Conservation (phyloP, 176 grass and related monocot species). For the Ensete ventricosum region DNA sequence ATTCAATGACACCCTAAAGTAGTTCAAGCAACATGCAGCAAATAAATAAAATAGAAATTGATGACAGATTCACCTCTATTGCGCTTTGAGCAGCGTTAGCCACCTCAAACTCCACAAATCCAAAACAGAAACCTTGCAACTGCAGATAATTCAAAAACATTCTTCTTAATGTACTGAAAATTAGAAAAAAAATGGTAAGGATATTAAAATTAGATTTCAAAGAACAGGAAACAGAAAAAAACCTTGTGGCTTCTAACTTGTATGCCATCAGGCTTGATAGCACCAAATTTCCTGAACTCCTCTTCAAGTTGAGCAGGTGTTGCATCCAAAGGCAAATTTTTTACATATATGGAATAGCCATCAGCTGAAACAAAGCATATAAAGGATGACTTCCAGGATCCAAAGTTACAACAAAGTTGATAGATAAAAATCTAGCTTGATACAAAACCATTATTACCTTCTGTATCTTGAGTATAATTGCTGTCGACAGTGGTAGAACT, state of each 20-base stretch:
- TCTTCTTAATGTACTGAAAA: neutral
- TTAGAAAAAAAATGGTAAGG: neutral
- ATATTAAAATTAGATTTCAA: neutral
- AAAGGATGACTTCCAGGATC: neutral
- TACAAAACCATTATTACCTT: slow-evolving; percentile 46
- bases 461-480: slow-evolving; percentile 58
- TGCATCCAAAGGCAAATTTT: slow-evolving; percentile 59
- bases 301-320: slow-evolving; percentile 73
- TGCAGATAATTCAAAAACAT: slow-evolving; percentile 24
- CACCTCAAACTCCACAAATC: slow-evolving; percentile 91
- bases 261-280: slow-evolving; percentile 64
- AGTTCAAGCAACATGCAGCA: neutral
- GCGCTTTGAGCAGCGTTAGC: slow-evolving; percentile 71
- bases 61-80: slow-evolving; percentile 45
- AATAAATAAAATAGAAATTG: neutral
- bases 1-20: neutral
- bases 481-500: slow-evolving; percentile 42
- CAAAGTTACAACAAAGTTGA: neutral
- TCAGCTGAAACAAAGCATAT: slow-evolving; percentile 44
- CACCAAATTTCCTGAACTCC: slow-evolving; percentile 77
- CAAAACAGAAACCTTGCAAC: slow-evolving; percentile 93
- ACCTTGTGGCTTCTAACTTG: slow-evolving; percentile 99
- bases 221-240: slow-evolving; percentile 4
- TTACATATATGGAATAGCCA: slow-evolving; percentile 66
- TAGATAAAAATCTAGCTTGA: neutral